Evolutionary conservation across 2,329 filamentous ascomycete species (phyloP), one percentile per base, ranked within the genome.

Genomic region (Alternaria ethzedia): DNA sequence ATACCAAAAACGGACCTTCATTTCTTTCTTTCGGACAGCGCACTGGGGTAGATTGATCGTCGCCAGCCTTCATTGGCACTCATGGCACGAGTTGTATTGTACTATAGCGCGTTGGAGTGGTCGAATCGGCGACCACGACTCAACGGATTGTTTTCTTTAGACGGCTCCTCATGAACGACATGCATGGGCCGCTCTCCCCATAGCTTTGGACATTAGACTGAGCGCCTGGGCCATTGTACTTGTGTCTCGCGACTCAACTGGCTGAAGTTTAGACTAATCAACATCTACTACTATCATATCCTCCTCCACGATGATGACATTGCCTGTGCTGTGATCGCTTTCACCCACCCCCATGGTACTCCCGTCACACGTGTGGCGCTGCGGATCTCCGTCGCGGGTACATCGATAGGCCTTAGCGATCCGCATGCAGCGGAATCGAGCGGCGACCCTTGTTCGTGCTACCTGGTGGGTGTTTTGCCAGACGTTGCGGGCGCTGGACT

Each of bases 1-100:
- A 80, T 79, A 80, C 72, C 77, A 80, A 79, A 80, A 77, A 73
- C 69, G 74, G 76, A 65, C 45, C 71, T 67, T 73, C 50, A 52
- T 73, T 67, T 67, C 68, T 68, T 64, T 68, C 59, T 70, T 68
- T 67, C 57, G 66, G 61, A 69, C 65, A 72, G 69, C 63, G 75
- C 75, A 77, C 73, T 64, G 65, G 69, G 75, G 70, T 77, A 79
- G 75, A 78, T 49, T 59, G 36, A 70, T 73, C 73, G 70, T 65
- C 50, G 73, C 68, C 73, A 66, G 78, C 78, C 74, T 75, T 78
- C 78, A 65, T 32, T 73, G 71, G 75, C 76, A 61, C 63, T 59
- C 59, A 28, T 55, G 74, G 69, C 71, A 68, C 68, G 76, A 72
- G 69, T 60, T 70, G 69, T 70, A 59, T 74, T 78, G 75, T 74